A percentile compares a stretch with the other conserved stretches of the same genome.
These are phyloP conservation scores for Petasospora fabianii DNA, from an alignment of 1,139 yeast species.

Conservation along the genomic window DNA sequence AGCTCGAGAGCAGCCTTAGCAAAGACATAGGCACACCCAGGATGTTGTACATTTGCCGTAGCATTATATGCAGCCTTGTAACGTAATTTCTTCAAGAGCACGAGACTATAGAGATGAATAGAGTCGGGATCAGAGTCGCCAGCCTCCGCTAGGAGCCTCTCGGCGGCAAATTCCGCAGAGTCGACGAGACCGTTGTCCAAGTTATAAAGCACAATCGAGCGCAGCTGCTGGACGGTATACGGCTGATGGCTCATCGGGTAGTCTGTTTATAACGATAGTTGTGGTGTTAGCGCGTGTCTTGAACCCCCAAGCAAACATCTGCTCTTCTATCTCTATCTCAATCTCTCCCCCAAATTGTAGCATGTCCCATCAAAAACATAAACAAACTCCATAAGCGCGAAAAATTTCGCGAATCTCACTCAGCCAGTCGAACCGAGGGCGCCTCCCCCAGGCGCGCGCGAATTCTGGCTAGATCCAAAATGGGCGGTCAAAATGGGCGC, in stretches of 20 bases:
- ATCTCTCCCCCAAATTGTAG: too few species aligned
- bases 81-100: constrained; percentile 51
- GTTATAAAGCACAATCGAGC: constrained; percentile 61
- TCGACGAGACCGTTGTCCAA: constrained; percentile 64
- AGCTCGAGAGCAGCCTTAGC: constrained; percentile 62
- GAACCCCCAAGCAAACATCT: too few species aligned
- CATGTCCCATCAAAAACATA: too few species aligned
- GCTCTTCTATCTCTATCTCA: too few species aligned
- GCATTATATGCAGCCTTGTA: constrained; percentile 58
- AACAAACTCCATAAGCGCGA: too few species aligned
- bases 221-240: constrained; percentile 37
- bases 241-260: constrained; percentile 26
- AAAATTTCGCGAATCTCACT: too few species aligned
- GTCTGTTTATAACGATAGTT: too few species aligned
- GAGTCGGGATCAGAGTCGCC: constrained; percentile 42
- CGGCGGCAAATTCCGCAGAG: constrained; percentile 81
- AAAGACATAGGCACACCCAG: constrained; percentile 70
- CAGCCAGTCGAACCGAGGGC: too few species aligned
- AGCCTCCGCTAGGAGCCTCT: constrained; percentile 57
- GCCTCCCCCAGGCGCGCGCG: too few species aligned
- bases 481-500: too few species aligned
- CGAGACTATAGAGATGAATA: constrained; percentile 60
- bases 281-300: too few species aligned
- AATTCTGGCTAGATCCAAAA: too few species aligned
- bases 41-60: constrained; percentile 45